phyloP scores from a whole-genome alignment of 768 basidiomycete genomes.

The Cyclocybe aegerita region DNA sequence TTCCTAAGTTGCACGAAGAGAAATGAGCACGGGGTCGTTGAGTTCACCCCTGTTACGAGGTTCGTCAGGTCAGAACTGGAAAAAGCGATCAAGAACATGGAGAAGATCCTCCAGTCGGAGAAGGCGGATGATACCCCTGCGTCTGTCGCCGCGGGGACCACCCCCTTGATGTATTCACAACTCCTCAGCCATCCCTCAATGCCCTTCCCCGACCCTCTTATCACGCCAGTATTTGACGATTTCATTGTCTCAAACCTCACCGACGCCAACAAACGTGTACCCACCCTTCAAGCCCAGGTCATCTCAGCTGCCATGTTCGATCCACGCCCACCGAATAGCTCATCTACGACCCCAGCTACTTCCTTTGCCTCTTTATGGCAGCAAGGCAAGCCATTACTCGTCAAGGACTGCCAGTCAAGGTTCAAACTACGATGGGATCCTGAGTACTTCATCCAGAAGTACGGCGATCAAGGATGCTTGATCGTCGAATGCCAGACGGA shows the following conservation, averaged over 20 bases:
- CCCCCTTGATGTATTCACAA: neutral
- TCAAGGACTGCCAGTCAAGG: conserved; percentile 60
- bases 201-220: conserved; percentile 17
- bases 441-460: conserved; percentile 71
- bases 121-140: neutral
- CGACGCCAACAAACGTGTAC: conserved; percentile 26
- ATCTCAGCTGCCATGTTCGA: conserved; percentile 24
- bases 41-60: conserved; percentile 81
- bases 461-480: conserved; percentile 61
- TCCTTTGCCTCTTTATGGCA: conserved; percentile 47
- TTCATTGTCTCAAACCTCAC: conserved; percentile 27
- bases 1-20: conserved; percentile 72
- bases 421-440: conserved; percentile 81
- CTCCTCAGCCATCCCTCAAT: neutral
- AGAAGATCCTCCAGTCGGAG: conserved; percentile 38
- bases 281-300: conserved; percentile 17
- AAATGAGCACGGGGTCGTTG: conserved; percentile 63
- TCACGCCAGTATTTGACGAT: conserved; percentile 17
- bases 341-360: neutral
- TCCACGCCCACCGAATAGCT: neutral
- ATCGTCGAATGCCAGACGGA: conserved; percentile 86
- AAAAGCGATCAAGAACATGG: conserved; percentile 69
- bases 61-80: conserved; percentile 66
- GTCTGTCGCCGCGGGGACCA: neutral
- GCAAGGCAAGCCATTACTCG: conserved; percentile 74